Evolutionary conservation across 495 filamentous ascomycete species (phyloP).

Genomic region (Ascodesmis nigricans): DNA sequence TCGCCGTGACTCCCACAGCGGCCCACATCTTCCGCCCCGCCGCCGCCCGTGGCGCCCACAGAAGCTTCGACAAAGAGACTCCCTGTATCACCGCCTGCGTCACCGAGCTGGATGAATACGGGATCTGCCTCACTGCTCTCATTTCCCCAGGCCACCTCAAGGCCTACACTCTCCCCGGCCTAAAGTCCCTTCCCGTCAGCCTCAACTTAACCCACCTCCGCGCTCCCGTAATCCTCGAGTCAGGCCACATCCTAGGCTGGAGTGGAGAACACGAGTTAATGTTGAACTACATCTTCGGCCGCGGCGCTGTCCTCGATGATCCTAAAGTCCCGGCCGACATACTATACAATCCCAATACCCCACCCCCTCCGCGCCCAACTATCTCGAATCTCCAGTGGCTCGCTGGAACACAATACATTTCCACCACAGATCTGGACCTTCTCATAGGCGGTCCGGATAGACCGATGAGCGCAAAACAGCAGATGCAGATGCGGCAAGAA

Average conservation of each 20-base stretch:
- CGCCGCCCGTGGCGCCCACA: conserved; percentile 67
- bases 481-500: conserved; percentile 38
- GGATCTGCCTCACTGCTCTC: conserved; percentile 57
- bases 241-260: conserved; percentile 66
- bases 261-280: conserved; percentile 70
- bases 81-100: conserved; percentile 59
- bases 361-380: conserved; percentile 63
- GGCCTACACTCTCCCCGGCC: conserved; percentile 60
- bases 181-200: conserved; percentile 56
- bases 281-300: conserved; percentile 60
- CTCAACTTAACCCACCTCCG: not conserved
- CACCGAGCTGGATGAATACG: conserved; percentile 45
- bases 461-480: conserved; percentile 58
- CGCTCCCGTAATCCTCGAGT: not conserved
- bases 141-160: conserved; percentile 60
- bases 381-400: conserved; percentile 95
- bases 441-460: conserved; percentile 75
- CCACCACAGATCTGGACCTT: conserved; percentile 72
- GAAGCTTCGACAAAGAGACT: conserved; percentile 53
- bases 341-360: conserved; percentile 50
- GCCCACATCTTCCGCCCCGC: conserved; percentile 39
- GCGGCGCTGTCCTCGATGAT: conserved; percentile 32
- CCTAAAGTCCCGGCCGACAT: conserved; percentile 42
- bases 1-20: conserved; percentile 45
- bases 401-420: conserved; percentile 77